Evolutionary conservation across 306 rosid genomes (phyloP).

Genomic region (Lathyrus tuberosus): DNA sequence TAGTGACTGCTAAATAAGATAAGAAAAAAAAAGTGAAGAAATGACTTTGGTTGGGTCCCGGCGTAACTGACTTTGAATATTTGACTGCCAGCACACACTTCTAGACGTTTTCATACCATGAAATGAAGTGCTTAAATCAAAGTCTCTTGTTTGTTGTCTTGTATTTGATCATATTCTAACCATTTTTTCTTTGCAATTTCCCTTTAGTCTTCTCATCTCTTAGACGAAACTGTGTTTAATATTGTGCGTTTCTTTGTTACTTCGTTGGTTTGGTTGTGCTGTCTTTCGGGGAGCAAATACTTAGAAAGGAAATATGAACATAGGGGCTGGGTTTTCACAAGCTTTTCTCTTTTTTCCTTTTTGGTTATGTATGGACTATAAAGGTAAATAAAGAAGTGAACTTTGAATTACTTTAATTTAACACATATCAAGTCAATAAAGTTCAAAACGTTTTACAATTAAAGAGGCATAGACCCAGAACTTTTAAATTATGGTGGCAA

Average conservation of each 20-base stretch:
- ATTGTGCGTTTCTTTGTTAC: conserved; percentile 1
- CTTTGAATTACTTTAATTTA: not conserved
- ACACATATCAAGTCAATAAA: not conserved
- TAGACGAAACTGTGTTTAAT: not conserved
- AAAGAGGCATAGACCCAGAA: too few species aligned
- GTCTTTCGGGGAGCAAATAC: not conserved
- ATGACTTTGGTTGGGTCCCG: conserved; percentile 25
- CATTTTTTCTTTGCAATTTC: conserved; percentile 30
- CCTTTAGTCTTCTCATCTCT: not conserved
- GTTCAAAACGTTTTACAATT: not conserved
- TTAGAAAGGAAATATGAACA: conserved; percentile 7
- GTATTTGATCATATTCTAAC: conserved; percentile 11
- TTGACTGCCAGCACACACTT: conserved; percentile 14
- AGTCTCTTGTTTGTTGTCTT: not conserved
- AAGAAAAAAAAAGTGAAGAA: not conserved
- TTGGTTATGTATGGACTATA: not conserved
- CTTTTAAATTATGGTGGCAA: too few species aligned
- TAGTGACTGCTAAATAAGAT: not conserved
- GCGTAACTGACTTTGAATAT: conserved; percentile 47
- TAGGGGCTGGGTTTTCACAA: not conserved
- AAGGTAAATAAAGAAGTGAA: not conserved
- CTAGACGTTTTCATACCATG: conserved; percentile 27
- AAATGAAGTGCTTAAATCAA: not conserved
- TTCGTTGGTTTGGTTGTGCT: not conserved
- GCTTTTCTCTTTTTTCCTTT: not conserved